Evolutionary conservation across 2,329 filamentous ascomycete species (phyloP).

Genomic region (Teratosphaeriaceae sp.): DNA sequence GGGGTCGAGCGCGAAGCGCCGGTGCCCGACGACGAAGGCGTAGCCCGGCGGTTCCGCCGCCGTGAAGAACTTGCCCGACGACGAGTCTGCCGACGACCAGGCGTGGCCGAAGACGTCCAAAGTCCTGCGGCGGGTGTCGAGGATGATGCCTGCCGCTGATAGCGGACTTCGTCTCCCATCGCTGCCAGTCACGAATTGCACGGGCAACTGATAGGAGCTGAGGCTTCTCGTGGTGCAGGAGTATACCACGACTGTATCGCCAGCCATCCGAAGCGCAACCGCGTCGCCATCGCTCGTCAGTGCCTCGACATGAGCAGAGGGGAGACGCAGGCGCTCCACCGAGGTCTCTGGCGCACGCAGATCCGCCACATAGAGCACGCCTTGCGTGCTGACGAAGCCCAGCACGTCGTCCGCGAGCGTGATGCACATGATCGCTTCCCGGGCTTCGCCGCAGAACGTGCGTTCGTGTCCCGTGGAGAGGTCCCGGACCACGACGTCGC

Average conservation of each 20-base stretch:
- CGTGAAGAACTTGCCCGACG: background rate
- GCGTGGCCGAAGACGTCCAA: background rate
- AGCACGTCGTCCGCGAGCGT: conserved; percentile 10
- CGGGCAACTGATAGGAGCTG: background rate
- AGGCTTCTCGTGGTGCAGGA: background rate
- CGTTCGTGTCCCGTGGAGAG: conserved; percentile 4
- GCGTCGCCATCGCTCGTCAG: background rate
- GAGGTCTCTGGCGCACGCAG: background rate
- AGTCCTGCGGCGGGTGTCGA: background rate
- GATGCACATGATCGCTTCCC: conserved; percentile 12
- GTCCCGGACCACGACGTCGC: conserved; percentile 12
- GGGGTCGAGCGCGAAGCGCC: background rate
- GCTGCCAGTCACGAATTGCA: background rate
- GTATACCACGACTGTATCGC: background rate
- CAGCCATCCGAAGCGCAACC: background rate
- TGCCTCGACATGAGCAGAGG: background rate
- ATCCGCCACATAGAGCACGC: conserved; percentile 10
- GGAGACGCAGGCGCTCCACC: background rate
- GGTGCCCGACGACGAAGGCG: background rate
- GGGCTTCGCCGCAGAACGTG: conserved; percentile 7
- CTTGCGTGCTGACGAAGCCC: conserved; percentile 10
- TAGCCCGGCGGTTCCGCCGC: background rate
- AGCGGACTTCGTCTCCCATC: background rate
- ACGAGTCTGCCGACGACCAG: background rate
- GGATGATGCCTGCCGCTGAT: background rate